Evolutionary conservation across 441 rosid species (phyloP).

Genomic region (Euphorbia celastroides): DNA sequence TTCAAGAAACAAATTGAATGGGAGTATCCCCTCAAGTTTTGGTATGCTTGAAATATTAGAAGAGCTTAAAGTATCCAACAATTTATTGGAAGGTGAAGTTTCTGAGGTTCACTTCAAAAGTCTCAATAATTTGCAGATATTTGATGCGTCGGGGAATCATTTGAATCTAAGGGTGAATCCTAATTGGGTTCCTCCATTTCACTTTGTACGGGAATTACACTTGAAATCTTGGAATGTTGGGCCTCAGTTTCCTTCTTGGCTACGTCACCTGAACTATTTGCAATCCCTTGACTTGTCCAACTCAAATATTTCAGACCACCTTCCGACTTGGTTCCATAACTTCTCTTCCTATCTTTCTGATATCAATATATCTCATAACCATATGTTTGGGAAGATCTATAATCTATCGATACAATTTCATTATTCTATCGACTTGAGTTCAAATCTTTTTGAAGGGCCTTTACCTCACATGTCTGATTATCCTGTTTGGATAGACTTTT

Average conservation of each 20-base stretch:
- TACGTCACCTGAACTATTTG: not conserved
- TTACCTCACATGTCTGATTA: not conserved
- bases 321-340: not conserved
- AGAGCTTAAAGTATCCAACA: not conserved
- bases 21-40: not conserved
- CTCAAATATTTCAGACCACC: not conserved
- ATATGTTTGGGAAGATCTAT: not conserved
- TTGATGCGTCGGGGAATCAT: constrained; percentile 1
- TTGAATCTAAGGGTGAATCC: constrained; percentile 3
- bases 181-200: not conserved
- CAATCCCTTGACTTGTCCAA: not conserved
- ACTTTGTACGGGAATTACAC: not conserved
- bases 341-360: not conserved
- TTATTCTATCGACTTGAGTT: not conserved
- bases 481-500: not conserved
- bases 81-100: constrained; percentile 7
- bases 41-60: constrained; percentile 9
- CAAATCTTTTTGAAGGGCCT: not conserved
- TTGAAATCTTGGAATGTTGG: constrained; percentile 7
- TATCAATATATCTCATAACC: not conserved
- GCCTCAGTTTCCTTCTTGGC: not conserved
- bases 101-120: constrained; percentile 11
- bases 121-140: not conserved
- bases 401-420: not conserved
- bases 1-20: not conserved